Evolutionary conservation across 306 rosid genomes (phyloP), one percentile per base, ranked within the genome.

Genomic region (Cucumis cinereus): DNA sequence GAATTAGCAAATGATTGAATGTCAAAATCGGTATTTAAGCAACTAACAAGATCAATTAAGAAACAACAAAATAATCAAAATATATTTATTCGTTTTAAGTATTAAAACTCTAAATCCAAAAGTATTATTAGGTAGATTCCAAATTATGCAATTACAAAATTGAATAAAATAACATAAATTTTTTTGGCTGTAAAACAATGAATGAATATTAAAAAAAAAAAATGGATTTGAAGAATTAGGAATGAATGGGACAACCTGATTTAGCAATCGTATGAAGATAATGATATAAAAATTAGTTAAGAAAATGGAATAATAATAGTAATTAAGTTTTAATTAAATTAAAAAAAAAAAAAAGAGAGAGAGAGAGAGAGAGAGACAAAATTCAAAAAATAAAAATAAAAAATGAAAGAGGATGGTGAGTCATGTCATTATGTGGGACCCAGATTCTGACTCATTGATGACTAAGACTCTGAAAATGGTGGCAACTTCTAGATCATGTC

Each of bases 401-500:
- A 14, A 4, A 26, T 24, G 20, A 23, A 47, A 7, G 8, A 28
- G 82, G 80, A 61, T 24, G 71, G 33, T 73, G 85, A 80, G 86
- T 84, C 88, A 80, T 71, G 64, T 73, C 55, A 69, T 23, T 23
- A 64, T 59, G 80, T 76, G 96, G 93, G 24, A 81, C 83, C 69
- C 45, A 9, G 49, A 35, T 71, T 79, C 73, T 84, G 89, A 92
- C 87, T 87, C 91, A 81, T 83, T 83, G 77, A 63, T 85, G 90
- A 90, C 86, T 55, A 11, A 52, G 96, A 84, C 73, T 54, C 43
- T 17, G 38, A 8, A 7, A 23, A 13, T 61, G 28, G 43, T 73
- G 73, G 59, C 77, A 78, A 23, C 55, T 62, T 30, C 80, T 73
- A 36, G 49, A 63, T 66, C 0, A 33, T 33, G 14, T 8, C 43